These are phyloP conservation scores for Scedosporium dehoogii DNA, from an alignment of 2,329 filamentous ascomycete genomes.

Conservation along the genomic window DNA sequence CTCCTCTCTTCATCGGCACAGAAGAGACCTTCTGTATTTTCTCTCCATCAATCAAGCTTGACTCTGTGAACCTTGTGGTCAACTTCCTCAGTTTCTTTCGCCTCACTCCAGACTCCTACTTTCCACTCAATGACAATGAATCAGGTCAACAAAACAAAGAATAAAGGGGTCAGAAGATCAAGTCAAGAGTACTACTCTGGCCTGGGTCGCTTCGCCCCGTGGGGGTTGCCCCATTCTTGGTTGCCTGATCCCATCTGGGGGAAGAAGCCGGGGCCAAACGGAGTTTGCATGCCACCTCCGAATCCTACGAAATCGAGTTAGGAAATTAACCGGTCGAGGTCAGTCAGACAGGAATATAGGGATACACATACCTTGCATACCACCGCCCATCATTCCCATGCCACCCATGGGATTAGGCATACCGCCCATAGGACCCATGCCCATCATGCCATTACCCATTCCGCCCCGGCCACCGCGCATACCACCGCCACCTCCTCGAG, in stretches of 20 bases:
- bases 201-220: slow-evolving; percentile 68
- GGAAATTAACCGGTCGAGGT: slow-evolving; percentile 7
- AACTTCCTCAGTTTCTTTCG: neutral
- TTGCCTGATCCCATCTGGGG: slow-evolving; percentile 34
- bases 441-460: slow-evolving; percentile 35
- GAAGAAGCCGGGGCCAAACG: slow-evolving; percentile 70
- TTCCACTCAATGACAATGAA: neutral
- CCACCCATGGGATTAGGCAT: slow-evolving; percentile 22
- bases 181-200: slow-evolving; percentile 42
- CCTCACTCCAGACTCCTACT: neutral
- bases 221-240: slow-evolving; percentile 67
- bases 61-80: neutral
- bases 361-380: slow-evolving; percentile 34
- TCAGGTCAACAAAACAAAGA: neutral
- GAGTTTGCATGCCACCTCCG: slow-evolving; percentile 45
- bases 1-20: too few species aligned
- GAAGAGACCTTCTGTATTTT: neutral
- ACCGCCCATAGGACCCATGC: slow-evolving; percentile 27
- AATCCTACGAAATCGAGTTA: slow-evolving; percentile 37
- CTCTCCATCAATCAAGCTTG: neutral
- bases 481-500: slow-evolving; percentile 39
- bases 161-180: neutral
- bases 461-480: slow-evolving; percentile 38
- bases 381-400: slow-evolving; percentile 33
- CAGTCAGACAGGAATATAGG: slow-evolving; percentile 4